These are phyloP conservation scores for Colletotrichum sp. DNA, from an alignment of 2,329 filamentous ascomycete genomes.

Conservation along the genomic window DNA sequence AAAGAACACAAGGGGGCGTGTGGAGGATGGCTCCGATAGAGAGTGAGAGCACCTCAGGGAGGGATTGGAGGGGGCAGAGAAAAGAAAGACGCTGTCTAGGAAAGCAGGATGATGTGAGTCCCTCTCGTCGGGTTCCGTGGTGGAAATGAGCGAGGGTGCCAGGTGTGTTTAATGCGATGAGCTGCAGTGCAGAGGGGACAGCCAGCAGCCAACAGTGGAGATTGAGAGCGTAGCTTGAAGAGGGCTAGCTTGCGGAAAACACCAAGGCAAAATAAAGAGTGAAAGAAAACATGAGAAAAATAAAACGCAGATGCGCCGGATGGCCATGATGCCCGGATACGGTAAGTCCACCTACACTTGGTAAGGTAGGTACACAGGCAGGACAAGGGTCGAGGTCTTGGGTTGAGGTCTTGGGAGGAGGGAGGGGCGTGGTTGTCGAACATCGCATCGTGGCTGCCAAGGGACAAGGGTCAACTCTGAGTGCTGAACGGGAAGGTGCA, in stretches of 20 bases:
- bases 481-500: slow-evolving; percentile 15
- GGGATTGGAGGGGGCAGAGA: not conserved
- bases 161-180: slow-evolving; percentile 13
- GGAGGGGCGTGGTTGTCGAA: not conserved
- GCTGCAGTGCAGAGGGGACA: not conserved
- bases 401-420: not conserved
- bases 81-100: slow-evolving; percentile 7
- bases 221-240: not conserved
- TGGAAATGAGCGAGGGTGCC: slow-evolving; percentile 15
- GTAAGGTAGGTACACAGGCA: not conserved
- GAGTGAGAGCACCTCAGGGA: not conserved
- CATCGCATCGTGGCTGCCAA: slow-evolving; percentile 12
- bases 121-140: not conserved
- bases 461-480: not conserved
- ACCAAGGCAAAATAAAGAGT: not conserved
- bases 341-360: not conserved
- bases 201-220: not conserved
- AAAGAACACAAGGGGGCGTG: not conserved
- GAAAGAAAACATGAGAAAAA: not conserved
- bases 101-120: not conserved
- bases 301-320: not conserved
- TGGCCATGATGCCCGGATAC: slow-evolving; percentile 10
- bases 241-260: not conserved
- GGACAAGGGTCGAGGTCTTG: not conserved
- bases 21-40: not conserved